Conservation (phyloP, 108 stramenopile species). For the Phaeodactylum tricornutum region DNA sequence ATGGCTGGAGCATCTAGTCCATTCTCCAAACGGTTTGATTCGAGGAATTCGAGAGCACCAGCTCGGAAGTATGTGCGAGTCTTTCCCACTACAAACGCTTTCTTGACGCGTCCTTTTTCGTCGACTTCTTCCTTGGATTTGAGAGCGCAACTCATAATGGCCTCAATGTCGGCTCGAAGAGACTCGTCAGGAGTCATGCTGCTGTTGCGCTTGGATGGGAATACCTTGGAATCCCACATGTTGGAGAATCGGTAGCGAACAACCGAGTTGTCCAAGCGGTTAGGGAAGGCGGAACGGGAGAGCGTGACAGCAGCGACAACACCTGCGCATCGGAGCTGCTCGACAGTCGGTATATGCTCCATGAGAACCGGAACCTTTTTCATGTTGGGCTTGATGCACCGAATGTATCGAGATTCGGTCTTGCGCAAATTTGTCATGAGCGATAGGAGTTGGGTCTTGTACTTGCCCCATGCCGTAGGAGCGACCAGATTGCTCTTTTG, state of each 20-base stretch:
- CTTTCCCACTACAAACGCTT: constrained; percentile 60
- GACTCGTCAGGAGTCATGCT: constrained; percentile 22
- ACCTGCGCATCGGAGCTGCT: constrained; percentile 92
- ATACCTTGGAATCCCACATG: constrained; percentile 26
- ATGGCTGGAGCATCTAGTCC: constrained; percentile 55
- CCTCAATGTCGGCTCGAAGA: constrained; percentile 29
- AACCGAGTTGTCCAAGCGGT: constrained; percentile 76
- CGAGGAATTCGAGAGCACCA: constrained; percentile 74
- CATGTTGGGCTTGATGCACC: constrained; percentile 83
- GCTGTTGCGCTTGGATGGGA: constrained; percentile 21
- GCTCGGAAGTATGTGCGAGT: constrained; percentile 79
- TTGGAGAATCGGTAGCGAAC: constrained; percentile 60
- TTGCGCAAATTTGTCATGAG: constrained; percentile 57
- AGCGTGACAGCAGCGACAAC: constrained; percentile 89
- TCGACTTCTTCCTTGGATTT: constrained; percentile 16
- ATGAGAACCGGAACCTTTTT: constrained; percentile 66
- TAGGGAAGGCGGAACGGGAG: constrained; percentile 89
- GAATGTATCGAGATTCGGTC: constrained; percentile 77
- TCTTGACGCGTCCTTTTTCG: constrained; percentile 34
- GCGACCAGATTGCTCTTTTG: constrained; percentile 51
- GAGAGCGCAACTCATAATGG: constrained; percentile 28
- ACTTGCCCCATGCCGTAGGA: constrained; percentile 70
- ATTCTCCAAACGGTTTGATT: constrained; percentile 31
- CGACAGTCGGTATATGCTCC: constrained; percentile 71
- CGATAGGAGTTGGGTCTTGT: constrained; percentile 54